These are phyloP conservation scores for Fusarium sacchari DNA, from an alignment of 2,329 filamentous ascomycete genomes.

Conservation along the genomic window DNA sequence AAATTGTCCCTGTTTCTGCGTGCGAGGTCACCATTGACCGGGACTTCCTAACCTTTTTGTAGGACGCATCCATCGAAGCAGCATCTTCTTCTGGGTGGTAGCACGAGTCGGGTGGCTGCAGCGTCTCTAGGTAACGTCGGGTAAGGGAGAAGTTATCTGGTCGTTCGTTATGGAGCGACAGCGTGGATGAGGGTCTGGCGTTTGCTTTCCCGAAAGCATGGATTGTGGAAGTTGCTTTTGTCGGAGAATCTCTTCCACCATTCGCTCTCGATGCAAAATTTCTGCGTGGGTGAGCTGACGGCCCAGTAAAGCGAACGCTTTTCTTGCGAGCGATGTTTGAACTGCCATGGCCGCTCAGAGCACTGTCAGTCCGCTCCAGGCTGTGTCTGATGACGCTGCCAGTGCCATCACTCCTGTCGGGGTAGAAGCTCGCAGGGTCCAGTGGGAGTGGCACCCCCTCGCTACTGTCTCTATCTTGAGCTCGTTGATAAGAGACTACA, in stretches of 20 bases:
- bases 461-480: conserved; percentile 51
- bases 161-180: conserved; percentile 18
- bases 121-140: conserved; percentile 39
- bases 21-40: conserved; percentile 61
- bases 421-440: conserved; percentile 40
- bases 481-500: conserved; percentile 66
- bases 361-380: conserved; percentile 22
- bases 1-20: conserved; percentile 11
- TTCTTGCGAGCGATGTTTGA: conserved; percentile 54
- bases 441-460: conserved; percentile 24
- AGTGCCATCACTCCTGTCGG: conserved; percentile 36
- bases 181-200: conserved; percentile 26
- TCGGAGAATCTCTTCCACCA: conserved; percentile 34
- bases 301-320: conserved; percentile 65
- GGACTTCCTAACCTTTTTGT: conserved; percentile 62
- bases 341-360: conserved; percentile 32
- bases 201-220: conserved; percentile 19
- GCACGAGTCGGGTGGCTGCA: conserved; percentile 52
- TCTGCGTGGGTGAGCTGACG: conserved; percentile 44
- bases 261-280: conserved; percentile 46
- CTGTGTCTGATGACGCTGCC: conserved; percentile 23
- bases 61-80: conserved; percentile 59
- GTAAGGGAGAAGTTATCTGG: conserved; percentile 30
- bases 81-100: conserved; percentile 61
- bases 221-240: conserved; percentile 4